A percentile compares a stretch with the other conserved stretches of the same genome.
Evolutionary conservation across 2,329 filamentous ascomycete species (phyloP).

Genomic region (Ophiosphaerella herpotricha): DNA sequence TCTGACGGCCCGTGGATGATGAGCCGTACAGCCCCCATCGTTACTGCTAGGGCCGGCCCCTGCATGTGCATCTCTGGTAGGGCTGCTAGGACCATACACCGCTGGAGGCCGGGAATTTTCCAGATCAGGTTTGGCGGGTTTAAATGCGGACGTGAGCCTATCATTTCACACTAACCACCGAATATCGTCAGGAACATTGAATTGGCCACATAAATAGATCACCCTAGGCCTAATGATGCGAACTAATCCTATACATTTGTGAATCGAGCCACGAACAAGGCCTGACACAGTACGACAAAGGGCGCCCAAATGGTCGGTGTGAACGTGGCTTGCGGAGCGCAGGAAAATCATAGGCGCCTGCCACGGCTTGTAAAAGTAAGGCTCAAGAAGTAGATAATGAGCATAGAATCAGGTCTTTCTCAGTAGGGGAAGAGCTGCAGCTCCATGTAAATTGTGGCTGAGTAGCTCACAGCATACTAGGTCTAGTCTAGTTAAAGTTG

Average conservation of each 20-base stretch:
- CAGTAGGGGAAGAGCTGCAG: neutral
- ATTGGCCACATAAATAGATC: no score
- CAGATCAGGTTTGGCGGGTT: constrained; percentile 12
- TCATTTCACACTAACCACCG: constrained; percentile 22
- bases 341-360: no score
- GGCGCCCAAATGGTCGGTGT: no score
- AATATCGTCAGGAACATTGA: neutral
- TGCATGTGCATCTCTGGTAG: constrained; percentile 18
- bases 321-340: no score
- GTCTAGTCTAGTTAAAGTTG: neutral
- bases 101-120: constrained; percentile 20
- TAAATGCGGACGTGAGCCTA: constrained; percentile 31
- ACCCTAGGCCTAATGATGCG: no score
- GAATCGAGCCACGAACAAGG: no score
- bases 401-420: neutral
- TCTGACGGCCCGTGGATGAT: constrained; percentile 21
- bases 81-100: constrained; percentile 35
- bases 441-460: neutral
- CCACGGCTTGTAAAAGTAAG: no score
- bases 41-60: constrained; percentile 19
- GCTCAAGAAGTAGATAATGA: no score
- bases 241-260: no score
- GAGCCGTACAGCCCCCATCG: constrained; percentile 22
- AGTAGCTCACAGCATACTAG: neutral
- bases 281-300: no score